phyloP scores from a whole-genome alignment of 1,139 yeast species.

The Candida smagusa region DNA sequence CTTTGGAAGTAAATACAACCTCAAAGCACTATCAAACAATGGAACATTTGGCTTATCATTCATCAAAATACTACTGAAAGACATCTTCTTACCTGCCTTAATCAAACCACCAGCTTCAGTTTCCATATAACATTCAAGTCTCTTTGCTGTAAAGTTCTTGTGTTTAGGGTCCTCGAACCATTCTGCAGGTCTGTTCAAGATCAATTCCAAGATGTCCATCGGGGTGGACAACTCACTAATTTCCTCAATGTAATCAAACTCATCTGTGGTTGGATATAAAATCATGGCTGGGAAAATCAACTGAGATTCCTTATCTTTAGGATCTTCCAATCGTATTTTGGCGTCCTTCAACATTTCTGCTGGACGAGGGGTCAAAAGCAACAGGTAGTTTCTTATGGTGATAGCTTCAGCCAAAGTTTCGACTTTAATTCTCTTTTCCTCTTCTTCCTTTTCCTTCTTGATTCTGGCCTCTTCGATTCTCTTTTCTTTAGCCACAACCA shows the following conservation, averaged over 20 bases:
- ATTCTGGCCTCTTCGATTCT: conserved; percentile 29
- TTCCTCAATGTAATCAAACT: conserved; percentile 77
- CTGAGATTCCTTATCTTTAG: conserved; percentile 72
- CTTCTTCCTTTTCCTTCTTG: conserved; percentile 31
- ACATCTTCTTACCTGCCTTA: conserved; percentile 76
- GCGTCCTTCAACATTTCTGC: conserved; percentile 48
- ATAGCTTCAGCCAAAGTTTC: conserved; percentile 51
- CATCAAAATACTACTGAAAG: conserved; percentile 62
- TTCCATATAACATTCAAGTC: conserved; percentile 75
- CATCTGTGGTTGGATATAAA: conserved; percentile 80
- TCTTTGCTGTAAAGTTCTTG: conserved; percentile 53
- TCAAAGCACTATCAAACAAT: conserved; percentile 69
- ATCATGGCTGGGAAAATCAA: conserved; percentile 76
- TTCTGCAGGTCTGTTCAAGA: conserved; percentile 61
- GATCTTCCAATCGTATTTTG: conserved; percentile 60
- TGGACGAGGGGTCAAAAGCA: conserved; percentile 50
- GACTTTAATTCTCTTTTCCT: conserved; percentile 27
- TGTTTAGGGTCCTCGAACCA: conserved; percentile 72
- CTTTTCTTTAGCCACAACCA: conserved; percentile 39
- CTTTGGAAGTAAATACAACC: conserved; percentile 80
- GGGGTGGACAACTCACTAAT: conserved; percentile 70
- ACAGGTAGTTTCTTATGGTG: conserved; percentile 49
- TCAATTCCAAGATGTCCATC: conserved; percentile 51
- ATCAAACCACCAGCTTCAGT: conserved; percentile 81
- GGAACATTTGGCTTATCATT: conserved; percentile 68